Evolutionary conservation across 2,329 filamentous ascomycete genomes (phyloP), one percentile per base, ranked within the genome.

Genomic region (Ceratocystiopsis sp.): DNA sequence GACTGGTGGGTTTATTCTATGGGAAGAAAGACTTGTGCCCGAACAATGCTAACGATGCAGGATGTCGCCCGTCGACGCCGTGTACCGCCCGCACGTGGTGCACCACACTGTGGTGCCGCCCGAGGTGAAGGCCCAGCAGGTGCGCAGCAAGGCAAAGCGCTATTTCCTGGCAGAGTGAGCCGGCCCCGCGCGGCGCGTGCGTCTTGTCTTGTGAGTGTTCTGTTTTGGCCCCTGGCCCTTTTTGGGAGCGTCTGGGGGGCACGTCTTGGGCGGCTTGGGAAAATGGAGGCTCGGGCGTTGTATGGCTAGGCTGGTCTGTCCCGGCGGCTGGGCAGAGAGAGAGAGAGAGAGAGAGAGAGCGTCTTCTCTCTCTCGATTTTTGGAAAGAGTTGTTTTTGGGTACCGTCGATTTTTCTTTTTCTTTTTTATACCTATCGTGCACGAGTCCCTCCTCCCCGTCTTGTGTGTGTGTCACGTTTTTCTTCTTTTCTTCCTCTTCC

Each of bases 41-140:
- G 4, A 8, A 21, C 4, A 21, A 21, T 4, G 21, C 42, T 45
- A 35, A 54, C 51, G 9, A 43, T 51, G 38, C 38, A 73, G 74
- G 78, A 85, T 87, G 74, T 82, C 82, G 2, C 85, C 84, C 1
- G 84, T 93, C 3, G 85, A 93, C 59, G 85, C 85, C 6, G 80
- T 94, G 15, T 94, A 93, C 57, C 70, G 85, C 40, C 89, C 87
- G 7, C 87, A 95, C 58, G 84, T 94, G 15, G 87, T 95, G 3
- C 89, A 96, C 60, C 87, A 95, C 57, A 89, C 83, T 15, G 71
- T 73, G 39, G 66, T 81, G 40, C 77, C 78, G 11, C 69, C 74
- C 5, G 79, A 84, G 52, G 68, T 80, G 53, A 82, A 82, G 55
- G 78, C 79, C 3, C 73, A 80, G 48, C 73, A 79, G 52, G 64